Conservation (phyloP, 2,329 filamentous ascomycete genomes). For the Colletotrichum liaoningense region DNA sequence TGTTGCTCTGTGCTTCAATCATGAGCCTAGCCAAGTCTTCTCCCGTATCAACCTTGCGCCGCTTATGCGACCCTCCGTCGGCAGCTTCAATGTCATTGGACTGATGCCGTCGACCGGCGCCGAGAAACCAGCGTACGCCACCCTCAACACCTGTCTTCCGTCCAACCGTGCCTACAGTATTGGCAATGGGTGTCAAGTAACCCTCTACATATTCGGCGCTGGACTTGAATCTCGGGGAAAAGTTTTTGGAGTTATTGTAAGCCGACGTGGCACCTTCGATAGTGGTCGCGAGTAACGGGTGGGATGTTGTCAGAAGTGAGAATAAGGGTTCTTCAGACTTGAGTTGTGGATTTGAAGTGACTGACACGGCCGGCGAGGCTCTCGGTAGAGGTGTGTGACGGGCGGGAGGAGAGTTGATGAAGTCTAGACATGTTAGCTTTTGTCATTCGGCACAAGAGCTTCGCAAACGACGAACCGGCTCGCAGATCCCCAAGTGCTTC, state of each 20-base stretch:
- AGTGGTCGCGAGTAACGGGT: constrained; percentile 86
- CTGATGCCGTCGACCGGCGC: constrained; percentile 65
- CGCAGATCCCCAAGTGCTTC: constrained; percentile 81
- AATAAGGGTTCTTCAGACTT: constrained; percentile 77
- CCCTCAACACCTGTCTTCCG: constrained; percentile 89
- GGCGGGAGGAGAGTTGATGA: constrained; percentile 71
- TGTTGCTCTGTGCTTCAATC: constrained; percentile 31
- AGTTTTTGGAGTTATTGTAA: constrained; percentile 89
- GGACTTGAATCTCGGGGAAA: constrained; percentile 89
- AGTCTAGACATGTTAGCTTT: constrained; percentile 59
- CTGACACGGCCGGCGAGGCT: constrained; percentile 47
- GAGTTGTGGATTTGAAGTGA: constrained; percentile 47
- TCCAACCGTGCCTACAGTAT: constrained; percentile 86
- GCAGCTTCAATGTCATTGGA: constrained; percentile 60
- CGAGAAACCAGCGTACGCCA: constrained; percentile 86
- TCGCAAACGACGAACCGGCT: constrained; percentile 66
- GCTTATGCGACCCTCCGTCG: constrained; percentile 63
- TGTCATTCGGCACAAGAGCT: not conserved
- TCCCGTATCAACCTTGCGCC: constrained; percentile 64
- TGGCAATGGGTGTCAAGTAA: constrained; percentile 86
- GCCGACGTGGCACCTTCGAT: constrained; percentile 87
- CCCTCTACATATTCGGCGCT: constrained; percentile 92
- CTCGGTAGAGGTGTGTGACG: constrained; percentile 54
- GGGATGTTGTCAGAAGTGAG: constrained; percentile 86
- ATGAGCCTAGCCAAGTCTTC: constrained; percentile 44